These are phyloP conservation scores for Schizophyllum amplum DNA, from an alignment of 1,284 basidiomycete species.

Conservation along the genomic window DNA sequence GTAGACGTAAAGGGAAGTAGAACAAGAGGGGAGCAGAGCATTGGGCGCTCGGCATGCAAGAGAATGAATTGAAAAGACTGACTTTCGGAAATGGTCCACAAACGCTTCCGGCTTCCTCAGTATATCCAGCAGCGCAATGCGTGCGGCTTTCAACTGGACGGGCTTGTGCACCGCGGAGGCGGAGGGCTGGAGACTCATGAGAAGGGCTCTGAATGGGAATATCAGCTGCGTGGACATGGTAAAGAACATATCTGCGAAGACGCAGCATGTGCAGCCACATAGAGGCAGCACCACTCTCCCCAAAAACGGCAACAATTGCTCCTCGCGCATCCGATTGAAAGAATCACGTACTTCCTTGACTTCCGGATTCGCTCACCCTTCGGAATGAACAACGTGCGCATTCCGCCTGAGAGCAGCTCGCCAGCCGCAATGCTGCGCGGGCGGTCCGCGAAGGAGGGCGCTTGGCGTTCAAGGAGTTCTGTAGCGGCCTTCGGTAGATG, in stretches of 20 bases:
- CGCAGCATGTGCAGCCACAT: background rate
- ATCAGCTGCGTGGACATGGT: slow-evolving; percentile 13
- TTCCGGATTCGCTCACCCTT: slow-evolving; percentile 37
- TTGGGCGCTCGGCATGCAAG: background rate
- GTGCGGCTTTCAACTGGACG: slow-evolving; percentile 37
- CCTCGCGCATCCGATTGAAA: no score
- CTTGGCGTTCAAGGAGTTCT: background rate
- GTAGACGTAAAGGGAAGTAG: no score
- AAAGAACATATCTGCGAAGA: background rate
- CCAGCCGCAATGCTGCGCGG: slow-evolving; percentile 40
- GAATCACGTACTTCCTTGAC: slow-evolving; percentile 33
- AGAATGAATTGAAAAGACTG: slow-evolving; percentile 19
- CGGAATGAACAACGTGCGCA: slow-evolving; percentile 34
- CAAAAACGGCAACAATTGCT: no score
- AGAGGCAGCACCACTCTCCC: no score
- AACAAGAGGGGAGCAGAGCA: no score
- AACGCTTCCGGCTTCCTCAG: slow-evolving; percentile 39
- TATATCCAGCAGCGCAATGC: slow-evolving; percentile 43
- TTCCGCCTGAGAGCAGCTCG: slow-evolving; percentile 39
- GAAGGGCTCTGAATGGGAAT: slow-evolving; percentile 36
- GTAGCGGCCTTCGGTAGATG: background rate
- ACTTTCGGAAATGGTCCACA: slow-evolving; percentile 41
- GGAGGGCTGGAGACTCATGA: slow-evolving; percentile 43
- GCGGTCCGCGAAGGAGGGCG: slow-evolving; percentile 31
- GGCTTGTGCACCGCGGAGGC: slow-evolving; percentile 37